Evolutionary conservation across 805 yeast species (phyloP), one percentile per base, ranked within the genome.

Genomic region (Yarrowia porcina): DNA sequence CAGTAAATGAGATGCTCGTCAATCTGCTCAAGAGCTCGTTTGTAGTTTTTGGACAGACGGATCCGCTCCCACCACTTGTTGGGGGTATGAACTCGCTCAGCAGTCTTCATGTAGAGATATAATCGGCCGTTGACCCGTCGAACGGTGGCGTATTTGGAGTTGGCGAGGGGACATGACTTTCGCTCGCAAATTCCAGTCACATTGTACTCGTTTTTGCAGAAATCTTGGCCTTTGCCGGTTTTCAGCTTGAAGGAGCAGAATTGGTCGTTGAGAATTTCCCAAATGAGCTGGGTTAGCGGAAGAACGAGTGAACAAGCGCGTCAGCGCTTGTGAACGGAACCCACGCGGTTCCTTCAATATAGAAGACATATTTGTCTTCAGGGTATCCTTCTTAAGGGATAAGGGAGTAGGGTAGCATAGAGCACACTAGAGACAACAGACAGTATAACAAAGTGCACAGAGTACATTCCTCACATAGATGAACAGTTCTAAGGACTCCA

Each of bases 51-150:
- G 50, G 94, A 88, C 65, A 94, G 80, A 74, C 87, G 88, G 72
- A 94, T 88, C 70, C 97, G 83, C 76, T 94, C 97, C 99, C 99
- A 94, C 73, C 90, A 78, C 70, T 88, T 88, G 45, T 89, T 84
- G 13, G 99, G 99, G 66, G 91, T 89, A 73, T 94, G 98, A 20
- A 96, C 96, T 77, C 99, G 85, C 78, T 94, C 99, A 0, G 96
- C 96, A 1, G 98, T 94, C 74, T 94, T 94, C 90, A 94, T 94
- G 76, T 94, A 94, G 6, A 74, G 66, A 49, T 72, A 74, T 36
- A 73, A 68, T 52, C 70, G 66, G 28, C 77, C 77, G 52, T 74
- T 71, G 20, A 74, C 70, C 63, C 63, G 67, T 39, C 75, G 68
- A 18, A 74, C 76, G 0, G 77, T 73, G 30, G 77, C 76, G 60